A percentile compares a stretch with the other conserved stretches of the same genome.
Conservation (phyloP, 352 stramenopile genomes). For the Phytophthora fragariaefolia region DNA sequence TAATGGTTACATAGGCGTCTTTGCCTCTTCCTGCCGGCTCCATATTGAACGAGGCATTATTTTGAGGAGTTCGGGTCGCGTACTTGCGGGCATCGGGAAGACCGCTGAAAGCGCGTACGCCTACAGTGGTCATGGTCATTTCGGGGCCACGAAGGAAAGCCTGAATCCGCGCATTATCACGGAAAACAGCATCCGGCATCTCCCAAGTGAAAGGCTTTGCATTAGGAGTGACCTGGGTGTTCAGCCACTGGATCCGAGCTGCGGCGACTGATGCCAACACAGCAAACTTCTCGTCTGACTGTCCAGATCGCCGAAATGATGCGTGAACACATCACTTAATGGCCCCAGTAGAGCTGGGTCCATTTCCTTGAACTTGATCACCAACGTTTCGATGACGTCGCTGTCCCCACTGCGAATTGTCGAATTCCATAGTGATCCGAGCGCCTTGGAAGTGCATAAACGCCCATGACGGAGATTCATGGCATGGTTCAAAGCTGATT, state of each 20-base stretch:
- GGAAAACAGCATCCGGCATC: constrained; percentile 7
- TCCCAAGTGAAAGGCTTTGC: constrained; percentile 8
- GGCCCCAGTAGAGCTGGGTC: not conserved
- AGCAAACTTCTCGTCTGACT: constrained; percentile 2
- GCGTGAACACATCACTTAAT: not conserved
- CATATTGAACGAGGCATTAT: constrained; percentile 22
- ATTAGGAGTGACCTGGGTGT: not conserved
- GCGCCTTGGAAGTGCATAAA: not conserved
- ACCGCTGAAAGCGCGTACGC: not conserved
- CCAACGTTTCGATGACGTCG: not conserved
- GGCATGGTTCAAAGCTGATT: not conserved
- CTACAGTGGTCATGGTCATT: not conserved
- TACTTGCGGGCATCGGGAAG: constrained; percentile 2
- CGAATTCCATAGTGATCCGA: constrained; percentile 12
- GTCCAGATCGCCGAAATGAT: not conserved
- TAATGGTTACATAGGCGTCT: constrained; percentile 10
- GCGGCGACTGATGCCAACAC: not conserved
- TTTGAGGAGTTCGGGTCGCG: not conserved
- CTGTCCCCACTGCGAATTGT: not conserved
- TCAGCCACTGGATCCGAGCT: constrained; percentile 6
- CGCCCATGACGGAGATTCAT: not conserved
- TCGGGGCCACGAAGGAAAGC: constrained; percentile 2
- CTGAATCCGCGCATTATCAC: not conserved
- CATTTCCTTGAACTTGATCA: constrained; percentile 4
- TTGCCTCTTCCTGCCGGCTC: not conserved